These are phyloP conservation scores for Conticribra guillardii DNA, from an alignment of 108 stramenopile species.

Conservation along the genomic window DNA sequence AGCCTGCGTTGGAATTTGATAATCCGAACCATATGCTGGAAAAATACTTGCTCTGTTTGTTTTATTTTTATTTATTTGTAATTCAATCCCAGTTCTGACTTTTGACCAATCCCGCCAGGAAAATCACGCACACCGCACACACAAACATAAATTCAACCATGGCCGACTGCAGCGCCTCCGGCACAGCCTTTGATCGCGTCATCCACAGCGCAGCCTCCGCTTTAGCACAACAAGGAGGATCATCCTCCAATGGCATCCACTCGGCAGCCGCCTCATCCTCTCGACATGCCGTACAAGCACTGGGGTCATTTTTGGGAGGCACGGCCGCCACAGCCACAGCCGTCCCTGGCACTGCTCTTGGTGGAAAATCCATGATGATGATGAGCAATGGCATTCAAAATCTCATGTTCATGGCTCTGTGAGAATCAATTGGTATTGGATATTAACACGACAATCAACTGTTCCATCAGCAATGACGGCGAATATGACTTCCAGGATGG, in stretches of 20 bases:
- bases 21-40: no score
- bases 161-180: constrained; percentile 85
- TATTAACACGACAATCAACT: no score
- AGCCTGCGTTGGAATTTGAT: no score
- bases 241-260: constrained; percentile 2
- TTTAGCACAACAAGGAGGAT: constrained; percentile 16
- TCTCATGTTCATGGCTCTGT: constrained; percentile 59
- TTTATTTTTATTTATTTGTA: no score
- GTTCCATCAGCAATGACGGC: no score
- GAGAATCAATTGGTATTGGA: no score
- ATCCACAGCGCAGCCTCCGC: constrained; percentile 48
- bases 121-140: no score
- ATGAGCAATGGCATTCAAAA: neutral
- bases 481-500: no score
- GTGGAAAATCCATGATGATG: neutral
- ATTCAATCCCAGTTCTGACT: no score
- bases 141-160: constrained; percentile 42
- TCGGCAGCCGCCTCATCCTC: no score
- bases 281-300: constrained; percentile 28
- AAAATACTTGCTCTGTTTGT: no score
- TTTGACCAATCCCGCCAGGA: no score
- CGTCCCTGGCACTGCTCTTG: neutral
- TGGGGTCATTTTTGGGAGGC: constrained; percentile 54
- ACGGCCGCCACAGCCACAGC: constrained; percentile 49
- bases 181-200: constrained; percentile 76